Conservation (phyloP, 805 yeast genomes). For the Myxozyma nipponensis region DNA sequence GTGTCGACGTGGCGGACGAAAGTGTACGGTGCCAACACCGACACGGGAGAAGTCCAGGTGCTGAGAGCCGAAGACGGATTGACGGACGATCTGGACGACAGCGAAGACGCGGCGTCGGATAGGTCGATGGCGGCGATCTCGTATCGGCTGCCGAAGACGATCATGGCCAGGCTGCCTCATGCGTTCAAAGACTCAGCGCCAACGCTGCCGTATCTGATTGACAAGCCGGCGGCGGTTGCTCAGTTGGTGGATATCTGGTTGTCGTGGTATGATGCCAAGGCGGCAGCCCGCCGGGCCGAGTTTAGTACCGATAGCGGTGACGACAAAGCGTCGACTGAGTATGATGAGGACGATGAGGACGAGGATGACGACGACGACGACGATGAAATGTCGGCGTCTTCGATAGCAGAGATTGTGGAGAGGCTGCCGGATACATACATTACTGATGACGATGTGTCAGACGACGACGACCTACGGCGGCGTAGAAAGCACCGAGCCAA, state of each 20-base stretch:
- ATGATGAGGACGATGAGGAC: conserved; percentile 7
- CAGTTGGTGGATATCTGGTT: conserved; percentile 34
- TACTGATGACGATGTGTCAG: not conserved
- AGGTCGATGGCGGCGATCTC: conserved; percentile 15
- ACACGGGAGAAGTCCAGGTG: conserved; percentile 32
- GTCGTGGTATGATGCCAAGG: conserved; percentile 19
- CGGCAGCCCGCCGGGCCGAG: conserved; percentile 6
- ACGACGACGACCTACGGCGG: not conserved
- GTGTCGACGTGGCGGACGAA: conserved; percentile 44
- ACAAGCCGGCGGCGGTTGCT: conserved; percentile 35
- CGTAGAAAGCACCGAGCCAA: not conserved
- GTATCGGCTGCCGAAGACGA: conserved; percentile 17
- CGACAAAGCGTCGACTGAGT: not conserved
- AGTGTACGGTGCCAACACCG: conserved; percentile 11
- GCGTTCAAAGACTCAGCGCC: conserved; percentile 22
- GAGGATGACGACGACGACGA: not conserved
- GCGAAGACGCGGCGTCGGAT: conserved; percentile 10
- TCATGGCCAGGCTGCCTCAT: conserved; percentile 19
- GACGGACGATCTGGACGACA: conserved; percentile 13
- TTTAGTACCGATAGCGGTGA: conserved; percentile 5
- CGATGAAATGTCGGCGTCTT: not conserved
- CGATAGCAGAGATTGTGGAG: not conserved
- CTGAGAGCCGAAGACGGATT: not conserved
- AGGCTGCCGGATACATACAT: conserved; percentile 3
- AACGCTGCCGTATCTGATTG: conserved; percentile 37